phyloP scores from a whole-genome alignment of 1,284 basidiomycete genomes.

The Cystobasidium pallidum region DNA sequence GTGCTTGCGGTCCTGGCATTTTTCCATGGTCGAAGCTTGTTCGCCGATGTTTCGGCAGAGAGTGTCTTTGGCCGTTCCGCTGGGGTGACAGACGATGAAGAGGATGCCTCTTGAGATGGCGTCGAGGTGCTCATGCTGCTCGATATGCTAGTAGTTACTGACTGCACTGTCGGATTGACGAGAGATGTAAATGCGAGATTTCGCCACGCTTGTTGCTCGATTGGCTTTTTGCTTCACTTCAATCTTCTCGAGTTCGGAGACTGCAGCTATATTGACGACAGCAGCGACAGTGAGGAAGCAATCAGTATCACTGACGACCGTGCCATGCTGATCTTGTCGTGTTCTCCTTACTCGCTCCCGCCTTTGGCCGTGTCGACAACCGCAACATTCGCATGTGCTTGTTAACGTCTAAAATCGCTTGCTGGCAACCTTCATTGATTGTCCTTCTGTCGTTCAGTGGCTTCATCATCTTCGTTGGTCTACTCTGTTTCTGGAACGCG shows the following conservation, averaged over 20 bases:
- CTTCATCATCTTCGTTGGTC: slow-evolving; percentile 39
- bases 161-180: background rate
- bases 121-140: background rate
- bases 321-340: background rate
- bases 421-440: background rate
- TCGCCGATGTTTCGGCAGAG: slow-evolving; percentile 32
- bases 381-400: too few species aligned
- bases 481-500: background rate
- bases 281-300: slow-evolving; percentile 5
- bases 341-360: background rate
- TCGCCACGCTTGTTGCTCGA: slow-evolving; percentile 20
- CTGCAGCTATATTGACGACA: slow-evolving; percentile 19
- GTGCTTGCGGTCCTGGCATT: slow-evolving; percentile 42
- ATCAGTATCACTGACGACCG: background rate
- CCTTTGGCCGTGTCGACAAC: too few species aligned
- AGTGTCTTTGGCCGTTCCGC: slow-evolving; percentile 20
- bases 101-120: background rate
- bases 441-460: slow-evolving; percentile 10
- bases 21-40: slow-evolving; percentile 43
- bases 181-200: background rate
- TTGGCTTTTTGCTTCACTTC: slow-evolving; percentile 16
- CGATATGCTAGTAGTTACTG: background rate
- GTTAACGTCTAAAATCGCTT: too few species aligned
- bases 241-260: background rate
- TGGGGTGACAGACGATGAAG: background rate